Evolutionary conservation across 1,139 yeast genomes (phyloP).

Genomic region (Komagataea norvegica): DNA sequence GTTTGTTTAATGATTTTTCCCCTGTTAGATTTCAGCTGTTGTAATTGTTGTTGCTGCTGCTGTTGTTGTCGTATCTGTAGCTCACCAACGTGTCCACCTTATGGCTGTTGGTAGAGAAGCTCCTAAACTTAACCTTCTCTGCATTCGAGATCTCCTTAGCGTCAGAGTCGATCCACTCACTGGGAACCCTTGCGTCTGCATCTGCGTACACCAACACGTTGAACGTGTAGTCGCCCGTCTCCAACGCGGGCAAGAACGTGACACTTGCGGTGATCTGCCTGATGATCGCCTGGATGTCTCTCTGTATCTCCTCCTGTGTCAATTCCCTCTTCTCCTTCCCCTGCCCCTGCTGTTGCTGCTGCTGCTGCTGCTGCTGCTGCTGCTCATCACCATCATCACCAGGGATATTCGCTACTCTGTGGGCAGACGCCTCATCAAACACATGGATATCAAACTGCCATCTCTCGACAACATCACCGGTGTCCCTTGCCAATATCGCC

Average conservation of each 20-base stretch:
- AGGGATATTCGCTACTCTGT: no score
- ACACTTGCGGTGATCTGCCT: constrained; percentile 89
- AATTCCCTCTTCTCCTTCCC: constrained; percentile 27
- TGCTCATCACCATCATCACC: not conserved
- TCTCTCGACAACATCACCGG: constrained; percentile 68
- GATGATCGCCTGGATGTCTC: constrained; percentile 77
- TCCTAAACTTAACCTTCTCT: constrained; percentile 61
- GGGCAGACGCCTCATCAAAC: constrained; percentile 11
- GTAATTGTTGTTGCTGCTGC: not conserved
- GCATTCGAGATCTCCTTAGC: constrained; percentile 52
- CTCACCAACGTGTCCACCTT: constrained; percentile 75
- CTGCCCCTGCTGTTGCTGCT: no score
- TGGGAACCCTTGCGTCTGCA: constrained; percentile 65
- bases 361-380: no score
- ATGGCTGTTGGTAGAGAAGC: constrained; percentile 67
- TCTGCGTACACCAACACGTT: constrained; percentile 82
- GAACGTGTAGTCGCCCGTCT: constrained; percentile 68
- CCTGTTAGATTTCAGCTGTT: not conserved
- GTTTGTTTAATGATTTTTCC: not conserved
- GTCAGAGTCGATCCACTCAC: constrained; percentile 85
- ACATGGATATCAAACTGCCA: constrained; percentile 79
- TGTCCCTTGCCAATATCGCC: constrained; percentile 63
- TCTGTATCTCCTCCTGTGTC: constrained; percentile 51
- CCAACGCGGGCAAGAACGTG: constrained; percentile 73
- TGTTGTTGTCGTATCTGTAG: constrained; percentile 38